Conservation (phyloP, 768 basidiomycete species). For the Phlebiopsis gigantea region DNA sequence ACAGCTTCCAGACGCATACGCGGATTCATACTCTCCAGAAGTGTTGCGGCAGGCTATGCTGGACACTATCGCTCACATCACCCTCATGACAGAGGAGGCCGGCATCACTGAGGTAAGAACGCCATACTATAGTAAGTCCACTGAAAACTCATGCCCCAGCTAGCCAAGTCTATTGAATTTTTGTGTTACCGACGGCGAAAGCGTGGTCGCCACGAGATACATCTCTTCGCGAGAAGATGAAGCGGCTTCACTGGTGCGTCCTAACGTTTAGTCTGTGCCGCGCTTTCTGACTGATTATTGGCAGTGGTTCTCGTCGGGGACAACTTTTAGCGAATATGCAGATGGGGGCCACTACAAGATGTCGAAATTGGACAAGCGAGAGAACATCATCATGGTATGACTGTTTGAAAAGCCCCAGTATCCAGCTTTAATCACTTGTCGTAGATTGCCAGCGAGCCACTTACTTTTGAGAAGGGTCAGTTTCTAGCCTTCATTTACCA, state of each 20-base stretch:
- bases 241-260: conserved; percentile 77
- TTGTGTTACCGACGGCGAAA: conserved; percentile 92
- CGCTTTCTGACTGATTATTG: background rate
- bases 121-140: background rate
- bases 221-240: conserved; percentile 89
- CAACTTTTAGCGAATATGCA: conserved; percentile 85
- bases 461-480: conserved; percentile 92
- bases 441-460: conserved; percentile 84
- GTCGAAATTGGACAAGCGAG: conserved; percentile 92
- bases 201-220: conserved; percentile 91
- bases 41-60: conserved; percentile 82
- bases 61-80: conserved; percentile 78
- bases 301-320: conserved; percentile 96
- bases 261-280: background rate
- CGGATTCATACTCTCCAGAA: conserved; percentile 65
- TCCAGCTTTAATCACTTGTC: conserved; percentile 4
- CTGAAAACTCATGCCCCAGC: conserved; percentile 2
- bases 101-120: conserved; percentile 60
- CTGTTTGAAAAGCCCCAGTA: background rate
- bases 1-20: conserved; percentile 78
- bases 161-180: conserved; percentile 93
- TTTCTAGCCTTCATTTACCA: conserved; percentile 6
- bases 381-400: conserved; percentile 87
- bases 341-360: conserved; percentile 91
- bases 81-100: conserved; percentile 66